Evolutionary conservation across 1,284 basidiomycete genomes (phyloP).

Genomic region (Austroboletus niveus): DNA sequence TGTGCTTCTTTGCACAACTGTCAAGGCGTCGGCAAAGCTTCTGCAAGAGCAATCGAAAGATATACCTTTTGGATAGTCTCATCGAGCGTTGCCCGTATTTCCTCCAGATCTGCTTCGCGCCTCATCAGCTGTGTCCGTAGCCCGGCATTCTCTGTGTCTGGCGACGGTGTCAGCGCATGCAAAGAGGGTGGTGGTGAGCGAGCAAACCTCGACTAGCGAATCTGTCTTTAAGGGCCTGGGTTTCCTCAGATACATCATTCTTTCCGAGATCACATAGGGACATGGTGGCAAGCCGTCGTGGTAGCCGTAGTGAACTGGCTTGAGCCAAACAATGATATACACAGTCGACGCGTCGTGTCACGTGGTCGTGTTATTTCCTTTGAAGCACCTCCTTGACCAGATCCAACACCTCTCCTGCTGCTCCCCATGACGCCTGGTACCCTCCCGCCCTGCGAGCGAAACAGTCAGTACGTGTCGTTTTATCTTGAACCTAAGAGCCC

Average conservation of each 20-base stretch:
- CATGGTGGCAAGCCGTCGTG: conserved; percentile 38
- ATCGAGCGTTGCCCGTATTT: conserved; percentile 50
- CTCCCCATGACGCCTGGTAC: conserved; percentile 57
- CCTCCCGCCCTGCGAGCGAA: conserved; percentile 41
- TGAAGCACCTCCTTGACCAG: conserved; percentile 24
- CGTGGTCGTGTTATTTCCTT: conserved; percentile 28
- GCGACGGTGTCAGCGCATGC: background rate
- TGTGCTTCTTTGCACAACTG: conserved; percentile 61
- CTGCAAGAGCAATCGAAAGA: conserved; percentile 6
- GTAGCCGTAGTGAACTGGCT: conserved; percentile 11
- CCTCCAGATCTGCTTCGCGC: conserved; percentile 52
- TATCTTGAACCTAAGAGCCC: conserved; percentile 17
- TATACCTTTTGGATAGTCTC: conserved; percentile 62
- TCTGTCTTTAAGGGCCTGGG: conserved; percentile 55
- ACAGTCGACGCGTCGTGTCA: conserved; percentile 28
- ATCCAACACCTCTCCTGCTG: conserved; percentile 41
- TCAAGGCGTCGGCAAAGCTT: conserved; percentile 8
- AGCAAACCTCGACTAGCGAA: conserved; percentile 58
- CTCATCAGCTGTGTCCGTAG: conserved; percentile 55
- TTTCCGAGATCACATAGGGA: conserved; percentile 57
- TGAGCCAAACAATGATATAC: conserved; percentile 27
- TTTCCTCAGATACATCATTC: conserved; percentile 60
- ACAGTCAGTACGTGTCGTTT: background rate
- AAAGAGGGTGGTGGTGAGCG: conserved; percentile 1
- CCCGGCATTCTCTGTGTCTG: conserved; percentile 59